Base-by-base conservation (phyloP, 169 alveolate species). In the Plasmodium billcollinsi region DNA sequence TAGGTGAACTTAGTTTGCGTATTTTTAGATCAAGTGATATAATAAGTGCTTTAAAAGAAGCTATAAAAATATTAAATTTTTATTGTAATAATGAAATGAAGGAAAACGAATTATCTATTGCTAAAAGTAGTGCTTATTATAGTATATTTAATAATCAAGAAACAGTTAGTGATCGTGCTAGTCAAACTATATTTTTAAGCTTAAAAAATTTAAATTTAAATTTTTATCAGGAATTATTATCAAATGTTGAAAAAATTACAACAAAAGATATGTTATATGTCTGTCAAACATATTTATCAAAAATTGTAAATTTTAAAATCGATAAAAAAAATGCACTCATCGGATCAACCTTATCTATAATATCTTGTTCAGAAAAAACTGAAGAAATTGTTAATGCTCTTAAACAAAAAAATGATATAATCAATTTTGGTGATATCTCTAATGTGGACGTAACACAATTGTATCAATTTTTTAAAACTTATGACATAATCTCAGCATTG, bases 1-100 rank as follows among this genome's bases (percentile, higher is more conserved):
- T 47, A 24, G 96, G 96, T 14, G 96, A 92, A 61, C 12, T 94
- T 39, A 93, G 88, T 62, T 78, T 94, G n/a, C 49, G 85, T 3
- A 85, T 94, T 2, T 89, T 58, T 58, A 29, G 88, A 29, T 71
- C 88, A 1, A 73, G 88, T 56, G 88, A 75, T 65, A 63, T 76
- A 7, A 24, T 69, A 29, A 33, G 75, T 75, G 95, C 96, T 0
- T 45, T 94, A 50, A 71, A 73, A 12, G 95, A 88, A 26, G 92
- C 95, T 9, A 56, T 74, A 12, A 93, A 94, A 45, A 69, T 76
- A 15, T 56, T 94, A 0, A 59, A 47, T 6, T 29, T 88, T 75
- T 89, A 76, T 58, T 45, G 74, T 9, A 50, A 71, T 5, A 83
- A 90, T 24, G 74, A 73, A 52, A 50, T 78, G 80, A 78, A 78